Evolutionary conservation across 768 basidiomycete species (phyloP), one percentile per base, ranked within the genome.

Genomic region (Pleurotus tuoliensis): DNA sequence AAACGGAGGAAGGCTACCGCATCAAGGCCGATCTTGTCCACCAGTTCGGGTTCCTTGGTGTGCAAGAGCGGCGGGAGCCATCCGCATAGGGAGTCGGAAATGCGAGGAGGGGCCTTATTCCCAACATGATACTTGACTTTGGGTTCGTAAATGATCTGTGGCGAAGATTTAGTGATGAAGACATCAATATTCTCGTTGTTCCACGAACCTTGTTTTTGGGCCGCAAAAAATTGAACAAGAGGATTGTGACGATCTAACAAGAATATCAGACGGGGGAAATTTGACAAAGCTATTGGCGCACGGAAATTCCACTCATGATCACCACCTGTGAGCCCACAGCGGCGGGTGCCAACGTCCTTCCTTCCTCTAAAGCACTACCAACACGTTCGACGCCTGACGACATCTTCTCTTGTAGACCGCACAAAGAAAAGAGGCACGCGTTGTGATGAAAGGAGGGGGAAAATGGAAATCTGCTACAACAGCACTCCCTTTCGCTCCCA

Each of bases 1-100:
- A 98, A 98, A 24, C 96, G 88, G 20, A 99, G 82, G 70, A 89
- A 99, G 20, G 89, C 82, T 47, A 94, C 92, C 0, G 95, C 96
- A 66, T 99, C 97, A 8, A 97, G 84, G 24, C 96, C 96, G 69
- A 92, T 76, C 69, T 90, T 90, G 62, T 90, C 86, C 25, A 96
- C 76, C 34, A 97, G 83, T 59, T 94, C 90, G n/a, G 90, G 86
- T 67, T 98, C 94, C 65, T 87, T 88, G 22, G 89, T 86, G 59
- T 85, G 82, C 37, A 92, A 65, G 40, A 98, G 82, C 0, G 94
- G 94, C 6, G 88, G 86, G 0, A 98, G 74, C 96, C 96, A 99
- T 60, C 92, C 91, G 47, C 93, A 82, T 46, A 96, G 68, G 1
- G 88, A 86, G 69, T 90, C 86, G 39, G 86, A 86, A 69, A 96